Evolutionary conservation across 805 yeast genomes (phyloP), one percentile per base, ranked within the genome.

Genomic region (Metschnikowia koreensis): DNA sequence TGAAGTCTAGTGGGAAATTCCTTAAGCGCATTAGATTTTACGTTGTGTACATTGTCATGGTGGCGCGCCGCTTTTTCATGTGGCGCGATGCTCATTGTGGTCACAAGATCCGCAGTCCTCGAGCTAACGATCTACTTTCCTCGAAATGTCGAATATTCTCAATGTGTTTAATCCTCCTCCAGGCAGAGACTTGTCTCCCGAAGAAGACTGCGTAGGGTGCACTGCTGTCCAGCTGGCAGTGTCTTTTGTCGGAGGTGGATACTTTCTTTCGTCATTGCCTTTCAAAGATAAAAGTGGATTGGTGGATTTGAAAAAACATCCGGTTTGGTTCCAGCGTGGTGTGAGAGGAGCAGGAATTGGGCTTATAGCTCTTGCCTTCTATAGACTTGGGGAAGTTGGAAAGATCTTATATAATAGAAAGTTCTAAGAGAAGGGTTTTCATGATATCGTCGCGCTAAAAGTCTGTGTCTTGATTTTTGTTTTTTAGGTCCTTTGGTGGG

Each of bases 121-220:
- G 4, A 22, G 22, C 22, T 22, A 1, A 15, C n/a, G 22, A 16
- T 16, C 8, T 38, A 17, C 11, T 38, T 38, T 2, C 12, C 31
- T 12, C 15, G 29, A 26, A n/a, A 56, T 56, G 59, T 79, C 84
- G 13, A 83, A 83, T 61, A 81, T 84, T 8, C 56, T 74, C 7
- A 69, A 76, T n/a, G 71, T 83, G 1, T 78, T 84, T 63, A 76
- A 74, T 54, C 82, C 83, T 1, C 78, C 81, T 2, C 68, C 74
- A 7, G 57, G 77, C 10, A 66, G 80, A 27, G 76, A 70, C 46
- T 60, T 79, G 12, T 22, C 22, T 22, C 62, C 62, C 2, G 76
- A 75, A 26, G 71, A 71, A 52, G 84, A 80, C 56, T 88, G 96
- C 61, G 57, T 84, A 1, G 82, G 87, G 2, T 88, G 96, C 61